A percentile compares a stretch with the other conserved stretches of the same genome.
Evolutionary conservation across 805 yeast genomes (phyloP).

Genomic region (Candida sanyiensis): DNA sequence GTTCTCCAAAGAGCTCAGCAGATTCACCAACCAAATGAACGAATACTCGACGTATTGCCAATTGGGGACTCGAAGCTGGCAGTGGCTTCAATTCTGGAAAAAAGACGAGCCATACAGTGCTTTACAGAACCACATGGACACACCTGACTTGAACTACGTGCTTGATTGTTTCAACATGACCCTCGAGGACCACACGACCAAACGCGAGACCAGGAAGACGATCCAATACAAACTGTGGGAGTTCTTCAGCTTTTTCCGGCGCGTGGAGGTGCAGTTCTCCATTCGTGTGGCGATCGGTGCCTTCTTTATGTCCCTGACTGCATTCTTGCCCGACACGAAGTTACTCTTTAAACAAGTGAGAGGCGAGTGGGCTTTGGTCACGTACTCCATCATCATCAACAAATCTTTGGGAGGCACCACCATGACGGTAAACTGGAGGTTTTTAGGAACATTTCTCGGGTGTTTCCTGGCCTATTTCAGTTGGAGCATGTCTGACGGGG

Average conservation of each 20-base stretch:
- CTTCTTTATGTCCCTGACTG: slow-evolving; percentile 56
- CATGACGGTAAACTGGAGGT: slow-evolving; percentile 68
- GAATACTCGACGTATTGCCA: slow-evolving; percentile 28
- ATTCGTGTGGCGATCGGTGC: slow-evolving; percentile 77
- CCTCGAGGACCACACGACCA: slow-evolving; percentile 22
- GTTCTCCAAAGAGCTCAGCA: slow-evolving; percentile 51
- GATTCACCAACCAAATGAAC: slow-evolving; percentile 40
- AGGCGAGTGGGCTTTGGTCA: slow-evolving; percentile 82
- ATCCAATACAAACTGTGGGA: slow-evolving; percentile 41
- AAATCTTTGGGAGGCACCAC: slow-evolving; percentile 82
- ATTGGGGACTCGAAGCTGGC: slow-evolving; percentile 32
- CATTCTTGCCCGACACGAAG: slow-evolving; percentile 54
- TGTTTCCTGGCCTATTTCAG: slow-evolving; percentile 53
- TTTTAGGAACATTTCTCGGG: slow-evolving; percentile 72
- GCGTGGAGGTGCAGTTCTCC: slow-evolving; percentile 73
- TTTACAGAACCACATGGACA: not conserved
- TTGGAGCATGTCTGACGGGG: slow-evolving; percentile 56
- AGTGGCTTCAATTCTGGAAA: slow-evolving; percentile 51
- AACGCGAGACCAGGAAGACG: slow-evolving; percentile 13
- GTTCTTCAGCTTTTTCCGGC: slow-evolving; percentile 43
- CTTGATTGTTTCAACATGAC: slow-evolving; percentile 14
- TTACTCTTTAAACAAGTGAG: slow-evolving; percentile 57
- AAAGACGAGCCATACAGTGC: slow-evolving; percentile 5
- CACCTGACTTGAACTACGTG: slow-evolving; percentile 17
- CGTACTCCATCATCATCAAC: slow-evolving; percentile 78